Evolutionary conservation across 805 yeast genomes (phyloP).

Genomic region (Candida tallmaniae): DNA sequence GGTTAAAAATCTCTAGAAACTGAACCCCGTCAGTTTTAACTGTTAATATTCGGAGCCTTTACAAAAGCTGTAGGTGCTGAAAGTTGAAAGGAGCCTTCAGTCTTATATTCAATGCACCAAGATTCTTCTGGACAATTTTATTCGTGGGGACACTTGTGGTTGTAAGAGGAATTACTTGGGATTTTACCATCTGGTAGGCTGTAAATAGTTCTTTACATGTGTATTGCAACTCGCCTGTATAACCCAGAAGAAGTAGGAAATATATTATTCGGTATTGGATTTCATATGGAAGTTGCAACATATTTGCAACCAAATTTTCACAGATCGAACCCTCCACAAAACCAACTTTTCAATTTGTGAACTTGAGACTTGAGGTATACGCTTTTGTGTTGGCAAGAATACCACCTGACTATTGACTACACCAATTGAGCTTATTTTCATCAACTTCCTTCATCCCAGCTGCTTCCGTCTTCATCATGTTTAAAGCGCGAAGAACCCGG

Average conservation of each 20-base stretch:
- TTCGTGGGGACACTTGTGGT: not conserved
- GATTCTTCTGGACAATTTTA: not conserved
- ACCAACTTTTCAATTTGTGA: not conserved
- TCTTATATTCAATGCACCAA: not conserved
- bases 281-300: conserved; percentile 1
- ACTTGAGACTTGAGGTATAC: not conserved
- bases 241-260: not conserved
- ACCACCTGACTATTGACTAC: not conserved
- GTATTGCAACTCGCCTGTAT: not conserved
- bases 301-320: conserved; percentile 1
- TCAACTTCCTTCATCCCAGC: not conserved
- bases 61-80: not conserved
- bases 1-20: not conserved
- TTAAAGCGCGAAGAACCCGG: not conserved
- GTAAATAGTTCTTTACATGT: not conserved
- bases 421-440: not conserved
- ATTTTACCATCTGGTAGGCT: not conserved
- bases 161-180: not conserved
- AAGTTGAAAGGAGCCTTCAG: not conserved
- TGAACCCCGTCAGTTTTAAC: not conserved
- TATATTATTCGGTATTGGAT: conserved; percentile 2
- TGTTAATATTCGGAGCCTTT: not conserved
- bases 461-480: not conserved
- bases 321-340: not conserved
- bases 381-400: not conserved